Evolutionary conservation across 2,329 filamentous ascomycete genomes (phyloP).

Genomic region (Fusarium cyanostomum): DNA sequence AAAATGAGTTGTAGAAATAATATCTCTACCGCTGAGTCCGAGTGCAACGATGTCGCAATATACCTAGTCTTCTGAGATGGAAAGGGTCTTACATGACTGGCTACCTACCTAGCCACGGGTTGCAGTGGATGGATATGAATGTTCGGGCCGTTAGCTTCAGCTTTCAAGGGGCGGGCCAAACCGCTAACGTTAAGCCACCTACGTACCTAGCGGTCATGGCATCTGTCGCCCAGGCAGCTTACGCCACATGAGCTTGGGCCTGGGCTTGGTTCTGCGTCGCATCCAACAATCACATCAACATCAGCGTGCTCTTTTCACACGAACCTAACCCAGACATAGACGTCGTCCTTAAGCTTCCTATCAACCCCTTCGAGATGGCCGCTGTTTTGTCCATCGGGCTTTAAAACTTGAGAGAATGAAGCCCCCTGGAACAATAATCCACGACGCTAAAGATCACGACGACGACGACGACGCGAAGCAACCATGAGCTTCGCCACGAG

Average conservation of each 20-base stretch:
- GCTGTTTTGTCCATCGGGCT: constrained; percentile 28
- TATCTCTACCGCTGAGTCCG: background rate
- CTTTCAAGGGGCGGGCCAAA: background rate
- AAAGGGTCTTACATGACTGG: constrained; percentile 6
- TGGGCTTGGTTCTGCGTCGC: background rate
- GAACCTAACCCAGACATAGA: background rate
- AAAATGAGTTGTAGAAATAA: background rate
- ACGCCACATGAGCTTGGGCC: constrained; percentile 1
- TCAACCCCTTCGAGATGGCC: background rate
- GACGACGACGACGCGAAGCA: constrained; percentile 50
- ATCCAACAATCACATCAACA: background rate
- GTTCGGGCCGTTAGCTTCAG: background rate
- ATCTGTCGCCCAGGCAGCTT: background rate
- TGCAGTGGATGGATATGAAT: constrained; percentile 1
- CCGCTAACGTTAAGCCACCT: background rate
- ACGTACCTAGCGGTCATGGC: background rate
- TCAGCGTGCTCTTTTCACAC: background rate
- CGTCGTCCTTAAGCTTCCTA: background rate
- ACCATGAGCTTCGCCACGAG: constrained; percentile 51
- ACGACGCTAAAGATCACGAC: constrained; percentile 27
- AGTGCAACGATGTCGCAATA: background rate
- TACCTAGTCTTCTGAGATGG: background rate
- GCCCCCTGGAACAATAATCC: constrained; percentile 20
- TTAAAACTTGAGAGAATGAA: constrained; percentile 38
- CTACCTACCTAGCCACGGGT: constrained; percentile 3